Evolutionary conservation across 1,139 yeast genomes (phyloP).

Genomic region (Pneumocystis jirovecii): DNA sequence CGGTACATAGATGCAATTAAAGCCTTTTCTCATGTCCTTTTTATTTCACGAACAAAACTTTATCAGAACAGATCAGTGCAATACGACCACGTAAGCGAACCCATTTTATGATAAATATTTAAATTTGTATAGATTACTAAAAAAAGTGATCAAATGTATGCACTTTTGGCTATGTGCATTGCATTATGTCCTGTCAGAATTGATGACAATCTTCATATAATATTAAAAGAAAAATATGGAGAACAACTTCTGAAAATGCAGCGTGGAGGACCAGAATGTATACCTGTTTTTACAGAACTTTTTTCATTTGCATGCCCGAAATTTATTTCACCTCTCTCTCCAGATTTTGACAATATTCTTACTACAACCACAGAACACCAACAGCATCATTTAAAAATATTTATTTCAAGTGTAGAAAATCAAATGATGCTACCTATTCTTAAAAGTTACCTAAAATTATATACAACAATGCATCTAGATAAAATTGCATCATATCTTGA

Average conservation of each 20-base stretch:
- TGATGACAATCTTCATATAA: conserved; percentile 31
- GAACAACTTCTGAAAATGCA: conserved; percentile 31
- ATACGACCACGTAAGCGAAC: conserved; percentile 28
- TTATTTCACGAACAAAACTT: conserved; percentile 34
- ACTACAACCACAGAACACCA: conserved; percentile 24
- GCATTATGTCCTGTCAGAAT: conserved; percentile 32
- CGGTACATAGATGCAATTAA: conserved; percentile 37
- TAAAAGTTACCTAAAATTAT: conserved; percentile 32
- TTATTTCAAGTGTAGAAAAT: conserved; percentile 30
- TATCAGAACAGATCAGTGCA: conserved; percentile 30
- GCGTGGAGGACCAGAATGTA: conserved; percentile 31
- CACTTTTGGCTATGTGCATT: conserved; percentile 32
- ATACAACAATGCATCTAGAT: conserved; percentile 32
- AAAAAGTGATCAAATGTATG: conserved; percentile 38
- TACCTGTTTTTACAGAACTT: conserved; percentile 31
- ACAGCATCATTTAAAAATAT: conserved; percentile 30
- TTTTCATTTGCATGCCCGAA: conserved; percentile 35
- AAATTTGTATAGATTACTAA: conserved; percentile 19
- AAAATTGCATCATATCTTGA: conserved; percentile 32
- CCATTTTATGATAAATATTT: neutral
- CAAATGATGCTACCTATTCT: conserved; percentile 29
- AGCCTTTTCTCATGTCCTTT: conserved; percentile 33
- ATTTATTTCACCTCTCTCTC: conserved; percentile 31
- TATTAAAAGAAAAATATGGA: conserved; percentile 33
- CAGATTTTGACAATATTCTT: conserved; percentile 23